Conservation (phyloP, 148 eudicot species). For the Rhododendron ovatum region DNA sequence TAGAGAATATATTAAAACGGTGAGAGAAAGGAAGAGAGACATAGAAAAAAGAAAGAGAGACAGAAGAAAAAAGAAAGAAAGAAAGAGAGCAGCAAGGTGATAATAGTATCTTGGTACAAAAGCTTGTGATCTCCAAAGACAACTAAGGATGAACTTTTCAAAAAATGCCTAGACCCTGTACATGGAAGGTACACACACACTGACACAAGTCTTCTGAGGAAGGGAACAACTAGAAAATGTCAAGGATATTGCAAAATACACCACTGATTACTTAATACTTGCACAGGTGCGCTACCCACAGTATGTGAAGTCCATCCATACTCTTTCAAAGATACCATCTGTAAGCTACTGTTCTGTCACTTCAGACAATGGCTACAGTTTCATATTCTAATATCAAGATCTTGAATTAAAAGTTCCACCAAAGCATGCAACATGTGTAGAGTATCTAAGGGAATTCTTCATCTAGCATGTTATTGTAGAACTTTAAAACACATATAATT, state of each 20-base stretch:
- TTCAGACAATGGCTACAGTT: neutral
- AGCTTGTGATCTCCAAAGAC: neutral
- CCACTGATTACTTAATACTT: neutral
- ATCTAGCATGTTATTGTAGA: neutral
- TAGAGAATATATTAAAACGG: conserved; percentile 8
- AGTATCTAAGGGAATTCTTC: neutral
- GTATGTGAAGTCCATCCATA: neutral
- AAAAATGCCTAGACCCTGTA: neutral
- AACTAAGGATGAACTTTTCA: neutral
- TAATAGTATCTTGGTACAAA: neutral
- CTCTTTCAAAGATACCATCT: neutral
- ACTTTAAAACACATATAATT: neutral
- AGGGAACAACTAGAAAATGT: neutral
- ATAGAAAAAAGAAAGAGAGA: neutral
- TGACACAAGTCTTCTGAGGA: neutral
- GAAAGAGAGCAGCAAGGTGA: neutral
- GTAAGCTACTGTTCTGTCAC: neutral
- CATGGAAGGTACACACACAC: neutral
- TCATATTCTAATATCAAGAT: neutral
- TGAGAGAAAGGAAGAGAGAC: neutral
- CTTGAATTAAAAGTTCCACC: neutral
- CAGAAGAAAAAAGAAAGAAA: neutral
- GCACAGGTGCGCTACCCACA: neutral
- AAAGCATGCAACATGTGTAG: neutral
- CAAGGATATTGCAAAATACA: neutral